phyloP scores from a whole-genome alignment of 2,329 filamentous ascomycete species.

The Coniochaeta sp. region DNA sequence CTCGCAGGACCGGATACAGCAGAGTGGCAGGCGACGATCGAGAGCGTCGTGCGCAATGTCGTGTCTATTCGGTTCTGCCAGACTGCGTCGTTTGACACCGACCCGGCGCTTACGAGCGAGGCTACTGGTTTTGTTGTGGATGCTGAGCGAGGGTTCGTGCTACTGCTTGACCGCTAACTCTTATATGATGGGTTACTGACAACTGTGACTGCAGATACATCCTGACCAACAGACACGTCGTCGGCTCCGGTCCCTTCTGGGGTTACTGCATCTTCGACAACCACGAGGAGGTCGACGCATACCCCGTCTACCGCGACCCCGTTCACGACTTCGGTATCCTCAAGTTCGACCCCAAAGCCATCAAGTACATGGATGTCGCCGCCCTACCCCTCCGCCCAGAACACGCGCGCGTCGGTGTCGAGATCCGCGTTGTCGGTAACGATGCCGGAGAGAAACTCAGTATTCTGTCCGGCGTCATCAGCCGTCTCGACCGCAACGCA shows the following conservation, averaged over 20 bases:
- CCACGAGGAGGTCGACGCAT: conserved; percentile 92
- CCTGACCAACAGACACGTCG: conserved; percentile 85
- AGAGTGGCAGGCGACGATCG: conserved; percentile 87
- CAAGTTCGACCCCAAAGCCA: conserved; percentile 87
- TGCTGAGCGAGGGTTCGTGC: conserved; percentile 70
- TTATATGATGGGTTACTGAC: conserved; percentile 67
- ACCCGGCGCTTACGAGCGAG: conserved; percentile 85
- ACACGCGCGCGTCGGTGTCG: conserved; percentile 80
- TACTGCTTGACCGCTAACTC: conserved; percentile 21
- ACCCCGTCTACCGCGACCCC: conserved; percentile 93
- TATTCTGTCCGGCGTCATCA: conserved; percentile 96
- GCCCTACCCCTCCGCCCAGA: conserved; percentile 78
- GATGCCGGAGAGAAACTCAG: conserved; percentile 98
- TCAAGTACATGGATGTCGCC: conserved; percentile 92
- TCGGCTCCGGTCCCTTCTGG: conserved; percentile 93
- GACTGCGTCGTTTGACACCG: conserved; percentile 97
- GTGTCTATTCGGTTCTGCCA: conserved; percentile 99
- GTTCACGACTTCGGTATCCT: conserved; percentile 98
- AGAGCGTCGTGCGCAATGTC: conserved; percentile 87
- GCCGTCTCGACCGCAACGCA: conserved; percentile 88
- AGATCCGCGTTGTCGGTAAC: conserved; percentile 96
- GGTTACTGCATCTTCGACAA: conserved; percentile 98
- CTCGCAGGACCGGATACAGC: conserved; percentile 20
- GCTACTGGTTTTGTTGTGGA: conserved; percentile 98
- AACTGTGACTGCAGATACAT: conserved; percentile 58